These are phyloP conservation scores for Letharia lupina DNA, from an alignment of 495 filamentous ascomycete species.

Conservation along the genomic window DNA sequence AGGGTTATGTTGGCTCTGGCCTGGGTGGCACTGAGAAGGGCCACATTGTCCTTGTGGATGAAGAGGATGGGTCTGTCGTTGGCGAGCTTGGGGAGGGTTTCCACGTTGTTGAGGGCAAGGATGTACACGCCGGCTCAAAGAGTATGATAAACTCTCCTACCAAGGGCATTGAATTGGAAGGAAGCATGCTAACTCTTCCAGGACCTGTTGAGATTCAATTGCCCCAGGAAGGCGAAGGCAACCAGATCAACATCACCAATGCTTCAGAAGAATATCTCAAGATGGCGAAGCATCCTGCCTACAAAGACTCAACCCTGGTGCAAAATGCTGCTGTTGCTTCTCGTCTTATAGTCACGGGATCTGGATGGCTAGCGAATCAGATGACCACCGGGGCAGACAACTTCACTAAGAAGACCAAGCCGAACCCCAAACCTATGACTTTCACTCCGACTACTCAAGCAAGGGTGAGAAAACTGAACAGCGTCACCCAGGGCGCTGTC, in stretches of 20 bases:
- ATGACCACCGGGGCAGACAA: conserved; percentile 67
- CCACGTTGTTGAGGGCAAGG: conserved; percentile 63
- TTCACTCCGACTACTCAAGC: conserved; percentile 82
- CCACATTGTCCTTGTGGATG: conserved; percentile 88
- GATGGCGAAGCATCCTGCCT: conserved; percentile 78
- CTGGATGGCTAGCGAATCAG: conserved; percentile 65
- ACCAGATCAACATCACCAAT: conserved; percentile 64
- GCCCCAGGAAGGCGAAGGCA: conserved; percentile 60
- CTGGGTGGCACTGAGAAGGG: conserved; percentile 47
- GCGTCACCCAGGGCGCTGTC: conserved; percentile 66
- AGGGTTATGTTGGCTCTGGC: conserved; percentile 55
- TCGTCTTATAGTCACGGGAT: conserved; percentile 83
- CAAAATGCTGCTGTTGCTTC: conserved; percentile 86
- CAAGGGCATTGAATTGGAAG: neutral
- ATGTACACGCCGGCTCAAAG: conserved; percentile 75
- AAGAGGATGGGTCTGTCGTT: conserved; percentile 91
- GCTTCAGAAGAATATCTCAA: conserved; percentile 71
- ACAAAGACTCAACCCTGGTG: conserved; percentile 76
- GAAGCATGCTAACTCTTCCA: conserved; percentile 30
- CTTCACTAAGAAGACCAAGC: conserved; percentile 72
- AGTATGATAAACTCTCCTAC: conserved; percentile 43
- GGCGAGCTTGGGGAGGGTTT: conserved; percentile 82
- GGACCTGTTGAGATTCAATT: conserved; percentile 89
- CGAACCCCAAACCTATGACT: conserved; percentile 66
- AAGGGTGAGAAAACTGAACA: conserved; percentile 77